A percentile compares a stretch with the other conserved stretches of the same genome.
Evolutionary conservation across 306 rosid species (phyloP).

Genomic region (Trifolium dubium): DNA sequence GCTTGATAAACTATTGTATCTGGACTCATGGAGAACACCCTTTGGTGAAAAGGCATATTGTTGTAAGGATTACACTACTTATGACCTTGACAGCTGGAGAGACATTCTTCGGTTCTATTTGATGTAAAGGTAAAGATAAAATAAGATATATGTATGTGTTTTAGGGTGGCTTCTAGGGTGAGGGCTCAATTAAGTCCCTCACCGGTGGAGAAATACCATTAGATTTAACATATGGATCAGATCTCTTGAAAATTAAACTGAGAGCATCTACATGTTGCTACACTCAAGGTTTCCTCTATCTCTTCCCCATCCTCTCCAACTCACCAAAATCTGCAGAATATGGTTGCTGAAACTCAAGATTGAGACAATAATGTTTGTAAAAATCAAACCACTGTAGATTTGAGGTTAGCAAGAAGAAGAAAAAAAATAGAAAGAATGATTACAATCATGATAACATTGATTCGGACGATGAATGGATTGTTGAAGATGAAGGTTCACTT

Average conservation of each 20-base stretch:
- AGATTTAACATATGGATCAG: too few species aligned
- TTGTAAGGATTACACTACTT: background rate
- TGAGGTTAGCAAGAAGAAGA: background rate
- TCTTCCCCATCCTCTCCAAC: too few species aligned
- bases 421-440: background rate
- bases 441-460: background rate
- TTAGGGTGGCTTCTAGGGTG: background rate
- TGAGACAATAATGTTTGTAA: too few species aligned
- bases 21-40: background rate
- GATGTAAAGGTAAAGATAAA: background rate
- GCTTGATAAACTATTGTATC: conserved; percentile 5
- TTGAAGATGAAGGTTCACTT: background rate
- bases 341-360: too few species aligned
- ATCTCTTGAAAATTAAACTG: too few species aligned
- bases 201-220: too few species aligned
- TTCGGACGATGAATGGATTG: background rate
- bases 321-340: too few species aligned
- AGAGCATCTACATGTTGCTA: too few species aligned
- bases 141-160: background rate
- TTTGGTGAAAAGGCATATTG: background rate
- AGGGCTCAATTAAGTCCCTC: too few species aligned
- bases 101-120: background rate
- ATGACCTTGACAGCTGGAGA: conserved; percentile 5
- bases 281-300: too few species aligned
- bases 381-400: too few species aligned